phyloP scores from a whole-genome alignment of 805 yeast species.

The Yarrowia sp. region DNA sequence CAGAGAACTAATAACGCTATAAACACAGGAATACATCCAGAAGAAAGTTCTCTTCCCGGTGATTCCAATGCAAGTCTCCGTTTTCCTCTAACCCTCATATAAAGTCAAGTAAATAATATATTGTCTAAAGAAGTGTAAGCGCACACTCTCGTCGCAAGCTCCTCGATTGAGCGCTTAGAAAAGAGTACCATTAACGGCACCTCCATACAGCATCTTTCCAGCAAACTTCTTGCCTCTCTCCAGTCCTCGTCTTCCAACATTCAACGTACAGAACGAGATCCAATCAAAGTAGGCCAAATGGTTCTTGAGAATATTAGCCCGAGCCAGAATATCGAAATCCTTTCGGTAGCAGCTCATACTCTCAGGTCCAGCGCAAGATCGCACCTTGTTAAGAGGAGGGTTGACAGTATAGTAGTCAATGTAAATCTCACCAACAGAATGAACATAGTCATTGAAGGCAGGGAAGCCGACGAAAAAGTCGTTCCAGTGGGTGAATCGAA shows the following conservation, averaged over 20 bases:
- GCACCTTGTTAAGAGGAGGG: neutral
- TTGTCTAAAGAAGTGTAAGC: no score
- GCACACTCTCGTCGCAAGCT: no score
- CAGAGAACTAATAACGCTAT: no score
- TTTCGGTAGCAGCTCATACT: slow-evolving; percentile 9
- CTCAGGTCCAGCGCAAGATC: slow-evolving; percentile 8
- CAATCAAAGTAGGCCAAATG: slow-evolving; percentile 12
- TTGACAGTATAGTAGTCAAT: neutral
- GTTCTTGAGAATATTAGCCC: slow-evolving; percentile 7
- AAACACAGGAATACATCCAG: no score
- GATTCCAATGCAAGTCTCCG: no score
- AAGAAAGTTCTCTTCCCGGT: no score
- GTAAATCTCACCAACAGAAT: slow-evolving; percentile 2
- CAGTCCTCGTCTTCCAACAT: neutral
- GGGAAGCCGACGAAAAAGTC: slow-evolving; percentile 4
- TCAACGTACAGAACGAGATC: neutral
- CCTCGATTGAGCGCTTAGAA: neutral
- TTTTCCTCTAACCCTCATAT: no score
- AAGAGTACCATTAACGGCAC: neutral
- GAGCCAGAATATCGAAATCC: neutral
- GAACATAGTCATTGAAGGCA: neutral
- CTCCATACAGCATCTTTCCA: neutral
- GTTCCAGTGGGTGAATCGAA: slow-evolving; percentile 12
- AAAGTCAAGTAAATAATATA: no score
- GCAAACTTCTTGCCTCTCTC: neutral